A percentile compares a stretch with the other conserved stretches of the same genome.
phyloP scores from a whole-genome alignment of 441 rosid genomes.

The Pelargonium cotyledonis region DNA sequence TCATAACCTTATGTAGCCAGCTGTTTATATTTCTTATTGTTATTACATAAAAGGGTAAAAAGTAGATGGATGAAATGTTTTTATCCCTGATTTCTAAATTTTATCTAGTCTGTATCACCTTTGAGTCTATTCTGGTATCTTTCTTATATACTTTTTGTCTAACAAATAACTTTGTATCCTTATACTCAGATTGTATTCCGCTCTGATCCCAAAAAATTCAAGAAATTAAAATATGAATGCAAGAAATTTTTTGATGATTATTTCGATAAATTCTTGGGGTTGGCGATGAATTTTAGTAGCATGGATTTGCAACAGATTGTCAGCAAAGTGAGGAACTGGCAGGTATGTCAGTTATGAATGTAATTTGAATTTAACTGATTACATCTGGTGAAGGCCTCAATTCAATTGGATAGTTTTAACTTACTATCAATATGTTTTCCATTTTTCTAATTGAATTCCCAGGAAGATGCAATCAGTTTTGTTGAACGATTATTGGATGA shows the following conservation, averaged over 20 bases:
- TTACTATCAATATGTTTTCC: not conserved
- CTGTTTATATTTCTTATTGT: not conserved
- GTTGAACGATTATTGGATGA: conserved; percentile 56
- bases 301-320: conserved; percentile 47
- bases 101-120: not conserved
- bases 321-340: conserved; percentile 70
- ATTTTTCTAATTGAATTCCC: conserved; percentile 26
- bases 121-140: not conserved
- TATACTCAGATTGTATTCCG: conserved; percentile 72
- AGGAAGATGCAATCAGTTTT: conserved; percentile 74
- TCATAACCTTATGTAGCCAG: not conserved
- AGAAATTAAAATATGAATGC: conserved; percentile 55
- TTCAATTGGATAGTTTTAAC: not conserved
- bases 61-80: not conserved
- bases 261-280: conserved; percentile 29
- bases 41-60: not conserved
- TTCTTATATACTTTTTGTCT: not conserved
- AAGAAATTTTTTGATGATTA: conserved; percentile 50
- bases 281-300: conserved; percentile 32
- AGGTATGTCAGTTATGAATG: conserved; percentile 38
- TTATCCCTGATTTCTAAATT: no score
- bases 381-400: not conserved
- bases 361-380: not conserved
- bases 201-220: conserved; percentile 59
- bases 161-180: not conserved